Conservation (phyloP, 352 stramenopile species). For the Stramenopiles sp. region DNA sequence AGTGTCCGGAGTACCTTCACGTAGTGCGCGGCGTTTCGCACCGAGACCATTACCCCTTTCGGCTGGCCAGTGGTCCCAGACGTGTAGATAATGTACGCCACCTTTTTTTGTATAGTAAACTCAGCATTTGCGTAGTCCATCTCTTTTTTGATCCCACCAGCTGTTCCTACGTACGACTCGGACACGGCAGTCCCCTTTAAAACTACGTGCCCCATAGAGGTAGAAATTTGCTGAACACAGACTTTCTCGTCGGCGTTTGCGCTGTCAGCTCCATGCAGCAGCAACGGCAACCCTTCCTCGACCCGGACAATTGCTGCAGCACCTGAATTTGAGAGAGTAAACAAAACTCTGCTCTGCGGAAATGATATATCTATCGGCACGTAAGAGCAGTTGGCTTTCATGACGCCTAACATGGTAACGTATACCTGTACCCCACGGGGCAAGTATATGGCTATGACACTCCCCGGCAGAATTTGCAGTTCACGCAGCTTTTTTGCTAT, state of each 20-base stretch:
- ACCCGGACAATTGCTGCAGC: conserved; percentile 5
- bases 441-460: neutral
- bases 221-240: neutral
- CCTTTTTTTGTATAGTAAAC: neutral
- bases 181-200: neutral
- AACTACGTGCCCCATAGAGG: neutral
- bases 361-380: neutral
- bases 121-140: neutral
- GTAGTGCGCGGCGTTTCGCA: conserved; percentile 4
- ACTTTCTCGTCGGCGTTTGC: neutral
- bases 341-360: neutral
- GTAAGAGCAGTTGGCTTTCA: conserved; percentile 3
- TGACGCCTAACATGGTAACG: neutral
- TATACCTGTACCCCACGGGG: neutral
- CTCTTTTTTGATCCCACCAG: neutral
- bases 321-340: conserved; percentile 8
- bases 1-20: neutral
- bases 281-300: neutral
- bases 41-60: conserved; percentile 11
- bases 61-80: neutral
- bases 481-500: neutral
- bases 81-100: conserved; percentile 9
- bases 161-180: neutral
- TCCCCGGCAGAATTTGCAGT: neutral
- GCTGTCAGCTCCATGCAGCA: neutral